Evolutionary conservation across 306 rosid genomes (phyloP), one percentile per base, ranked within the genome.

Genomic region (Dalbergia oliveri): DNA sequence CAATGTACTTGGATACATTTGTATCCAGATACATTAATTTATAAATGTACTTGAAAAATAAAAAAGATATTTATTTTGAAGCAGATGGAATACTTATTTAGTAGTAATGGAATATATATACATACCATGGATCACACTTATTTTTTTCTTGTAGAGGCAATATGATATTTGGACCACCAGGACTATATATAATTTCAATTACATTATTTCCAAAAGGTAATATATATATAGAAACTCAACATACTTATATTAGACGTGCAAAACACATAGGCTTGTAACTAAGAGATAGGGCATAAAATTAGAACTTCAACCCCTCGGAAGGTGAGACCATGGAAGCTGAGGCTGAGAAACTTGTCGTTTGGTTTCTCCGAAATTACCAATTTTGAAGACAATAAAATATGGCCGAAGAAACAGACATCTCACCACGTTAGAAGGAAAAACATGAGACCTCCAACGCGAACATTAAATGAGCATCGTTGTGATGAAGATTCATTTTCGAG

Each of bases 351-450:
- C 16, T 82, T 83, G 83, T 75, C 79, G 59, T 65, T 58, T 84
- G 88, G 82, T 81, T 83, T 75, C 68, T 72, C 84, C 56, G 85
- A 86, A 86, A 73, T 79, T 68, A 51, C 44, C 58, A 83, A 76
- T 39, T 31, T 78, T 80, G 83, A 88, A 79, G 78, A 80, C 43
- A 79, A 85, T 77, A 78, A 83, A 94, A 39, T 60, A 90, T 11
- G 66, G 47, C 71, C 8, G 75, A 69, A 86, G 78, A 86, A 88
- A 94, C 97, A 91, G 97, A 94, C 97, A 94, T 94, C 88, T 88
- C 90, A 88, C 90, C 92, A 85, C 69, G 67, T 82, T 86, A 78
- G 81, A 85, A 88, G 91, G 85, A 73, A 86, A 84, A 82, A 88
- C 89, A 85, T 81, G 91, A 89, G 90, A 51, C 79, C 80, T 86